Percentiles rank a stretch among this genome's conserved stretches.
These are phyloP conservation scores for Neoscytalidium dimidiatum DNA, from an alignment of 2,329 filamentous ascomycete species.

Conservation along the genomic window DNA sequence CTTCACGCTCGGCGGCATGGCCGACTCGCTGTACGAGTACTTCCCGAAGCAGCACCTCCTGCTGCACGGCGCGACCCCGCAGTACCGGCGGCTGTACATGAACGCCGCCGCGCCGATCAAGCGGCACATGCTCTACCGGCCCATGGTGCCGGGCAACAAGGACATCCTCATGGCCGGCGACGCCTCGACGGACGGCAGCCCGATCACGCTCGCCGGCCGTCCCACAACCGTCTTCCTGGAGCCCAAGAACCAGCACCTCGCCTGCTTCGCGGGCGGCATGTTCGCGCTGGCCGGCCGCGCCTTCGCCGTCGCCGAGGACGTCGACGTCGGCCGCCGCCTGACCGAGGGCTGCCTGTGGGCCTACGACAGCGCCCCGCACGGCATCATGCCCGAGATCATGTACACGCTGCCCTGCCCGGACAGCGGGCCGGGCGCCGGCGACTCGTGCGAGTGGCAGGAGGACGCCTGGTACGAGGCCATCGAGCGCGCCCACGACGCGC, in stretches of 20 bases:
- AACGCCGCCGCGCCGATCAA: slow-evolving; percentile 45
- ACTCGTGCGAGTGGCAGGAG: slow-evolving; percentile 57
- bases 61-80: slow-evolving; percentile 44
- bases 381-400: slow-evolving; percentile 64
- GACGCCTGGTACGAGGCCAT: slow-evolving; percentile 59
- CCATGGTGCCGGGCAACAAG: slow-evolving; percentile 38
- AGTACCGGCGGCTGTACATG: slow-evolving; percentile 60
- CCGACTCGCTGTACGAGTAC: slow-evolving; percentile 42
- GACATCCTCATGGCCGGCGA: slow-evolving; percentile 35
- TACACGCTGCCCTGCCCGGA: slow-evolving; percentile 52
- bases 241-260: slow-evolving; percentile 41
- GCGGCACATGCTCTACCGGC: slow-evolving; percentile 52
- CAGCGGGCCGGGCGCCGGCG: slow-evolving; percentile 23
- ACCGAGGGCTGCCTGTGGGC: slow-evolving; percentile 65
- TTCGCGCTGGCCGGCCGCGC: slow-evolving; percentile 60
- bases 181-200: slow-evolving; percentile 29
- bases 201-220: slow-evolving; percentile 3
- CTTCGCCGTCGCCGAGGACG: slow-evolving; percentile 54
- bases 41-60: slow-evolving; percentile 43
- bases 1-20: slow-evolving; percentile 40
- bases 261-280: slow-evolving; percentile 66
- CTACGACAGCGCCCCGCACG: slow-evolving; percentile 57
- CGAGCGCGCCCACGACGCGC: slow-evolving; percentile 40
- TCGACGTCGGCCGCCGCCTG: slow-evolving; percentile 58
- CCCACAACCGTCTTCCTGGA: slow-evolving; percentile 22